A percentile compares a stretch with the other conserved stretches of the same genome.
These are phyloP conservation scores for Iris pallida DNA, from an alignment of 116 monocot genomes.

Conservation along the genomic window DNA sequence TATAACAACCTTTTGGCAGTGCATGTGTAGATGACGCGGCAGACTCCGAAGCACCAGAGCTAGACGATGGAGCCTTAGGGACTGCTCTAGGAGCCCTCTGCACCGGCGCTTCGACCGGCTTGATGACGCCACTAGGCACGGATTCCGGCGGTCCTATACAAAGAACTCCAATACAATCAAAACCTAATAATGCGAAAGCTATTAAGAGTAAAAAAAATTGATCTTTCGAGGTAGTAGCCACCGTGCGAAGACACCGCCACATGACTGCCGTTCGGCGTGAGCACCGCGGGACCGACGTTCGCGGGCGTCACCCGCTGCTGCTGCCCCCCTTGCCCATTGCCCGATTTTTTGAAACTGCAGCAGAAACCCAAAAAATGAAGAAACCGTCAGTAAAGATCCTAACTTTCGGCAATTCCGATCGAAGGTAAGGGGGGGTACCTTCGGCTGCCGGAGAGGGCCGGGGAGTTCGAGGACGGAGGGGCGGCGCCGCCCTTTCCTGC, in stretches of 20 bases:
- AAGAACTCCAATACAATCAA: background rate
- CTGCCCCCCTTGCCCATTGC: constrained; percentile 69
- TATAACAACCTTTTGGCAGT: constrained; percentile 39
- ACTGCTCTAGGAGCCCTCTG: constrained; percentile 23
- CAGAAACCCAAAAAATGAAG: constrained; percentile 9
- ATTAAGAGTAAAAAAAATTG: no score
- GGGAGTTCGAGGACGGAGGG: constrained; percentile 26
- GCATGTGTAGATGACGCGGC: constrained; percentile 3
- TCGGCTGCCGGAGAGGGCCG: constrained; percentile 15
- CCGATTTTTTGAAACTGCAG: constrained; percentile 58
- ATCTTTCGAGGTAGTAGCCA: background rate
- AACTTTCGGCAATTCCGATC: no score
- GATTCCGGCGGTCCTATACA: constrained; percentile 22
- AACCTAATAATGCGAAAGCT: no score
- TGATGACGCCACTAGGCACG: constrained; percentile 9
- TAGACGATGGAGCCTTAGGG: constrained; percentile 40
- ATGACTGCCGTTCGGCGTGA: constrained; percentile 35
- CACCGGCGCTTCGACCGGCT: constrained; percentile 28
- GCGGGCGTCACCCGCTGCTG: constrained; percentile 25
- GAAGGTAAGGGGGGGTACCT: constrained; percentile 10
- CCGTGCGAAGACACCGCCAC: constrained; percentile 24
- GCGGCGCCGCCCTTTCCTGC: constrained; percentile 37
- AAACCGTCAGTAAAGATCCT: background rate
- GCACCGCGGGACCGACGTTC: constrained; percentile 3
- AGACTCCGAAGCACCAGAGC: constrained; percentile 27